A percentile compares a stretch with the other conserved stretches of the same genome.
Conservation (phyloP, 192 early-diverging fungal species). For the Spinellus fusiger region DNA sequence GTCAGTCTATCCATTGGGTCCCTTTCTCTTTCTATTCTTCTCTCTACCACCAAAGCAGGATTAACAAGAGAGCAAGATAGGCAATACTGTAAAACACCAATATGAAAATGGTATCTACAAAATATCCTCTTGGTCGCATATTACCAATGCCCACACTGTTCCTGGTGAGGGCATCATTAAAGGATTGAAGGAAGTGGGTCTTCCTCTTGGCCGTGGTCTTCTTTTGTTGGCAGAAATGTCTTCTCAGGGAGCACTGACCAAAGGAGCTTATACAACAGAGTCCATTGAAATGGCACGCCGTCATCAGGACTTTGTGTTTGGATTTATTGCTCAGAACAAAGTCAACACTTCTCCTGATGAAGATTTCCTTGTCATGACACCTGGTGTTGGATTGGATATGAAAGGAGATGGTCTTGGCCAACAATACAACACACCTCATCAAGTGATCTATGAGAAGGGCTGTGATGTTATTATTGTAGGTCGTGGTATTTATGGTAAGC, state of each 20-base stretch:
- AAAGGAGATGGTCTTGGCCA: conserved; percentile 88
- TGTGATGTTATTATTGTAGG: conserved; percentile 99
- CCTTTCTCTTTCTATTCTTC: too few species aligned
- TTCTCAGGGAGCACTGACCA: conserved; percentile 79
- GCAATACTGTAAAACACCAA: conserved; percentile 95
- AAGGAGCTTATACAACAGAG: conserved; percentile 76
- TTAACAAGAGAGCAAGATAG: conserved; percentile 21
- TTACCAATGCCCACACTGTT: conserved; percentile 92
- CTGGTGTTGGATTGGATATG: conserved; percentile 85
- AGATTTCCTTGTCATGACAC: conserved; percentile 94
- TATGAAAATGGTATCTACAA: conserved; percentile 86
- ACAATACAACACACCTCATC: conserved; percentile 87
- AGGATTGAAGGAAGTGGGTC: conserved; percentile 85
- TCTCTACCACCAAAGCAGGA: too few species aligned
- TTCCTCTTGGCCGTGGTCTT: conserved; percentile 70
- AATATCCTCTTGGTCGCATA: conserved; percentile 93
- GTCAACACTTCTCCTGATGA: conserved; percentile 55
- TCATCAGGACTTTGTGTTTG: conserved; percentile 89
- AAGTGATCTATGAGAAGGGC: conserved; percentile 76
- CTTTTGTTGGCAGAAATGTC: conserved; percentile 98
- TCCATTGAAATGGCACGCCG: conserved; percentile 81
- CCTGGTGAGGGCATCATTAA: conserved; percentile 95
- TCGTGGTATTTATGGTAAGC: conserved; percentile 90
- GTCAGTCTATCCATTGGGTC: too few species aligned
- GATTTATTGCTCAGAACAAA: conserved; percentile 83